Conservation (phyloP, 805 yeast genomes). For the Aciculoconidium aculeatum region DNA sequence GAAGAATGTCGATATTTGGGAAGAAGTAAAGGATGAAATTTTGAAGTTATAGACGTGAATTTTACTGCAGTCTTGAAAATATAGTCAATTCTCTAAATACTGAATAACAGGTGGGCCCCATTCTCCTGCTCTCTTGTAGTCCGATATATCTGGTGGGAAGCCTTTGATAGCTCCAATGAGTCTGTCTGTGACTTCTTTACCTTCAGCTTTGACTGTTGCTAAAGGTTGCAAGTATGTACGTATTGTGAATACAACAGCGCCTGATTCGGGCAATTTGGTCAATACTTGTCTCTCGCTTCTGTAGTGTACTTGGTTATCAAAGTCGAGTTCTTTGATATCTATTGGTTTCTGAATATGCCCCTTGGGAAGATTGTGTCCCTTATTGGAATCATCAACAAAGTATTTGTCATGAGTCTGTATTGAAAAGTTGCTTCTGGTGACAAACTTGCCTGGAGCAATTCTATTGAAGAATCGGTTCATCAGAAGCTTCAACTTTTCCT, state of each 20-base stretch:
- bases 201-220: constrained; percentile 25
- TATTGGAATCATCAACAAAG: constrained; percentile 35
- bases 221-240: constrained; percentile 36
- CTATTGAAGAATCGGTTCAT: constrained; percentile 38
- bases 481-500: constrained; percentile 30
- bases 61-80: not conserved
- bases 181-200: constrained; percentile 38
- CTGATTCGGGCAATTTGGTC: constrained; percentile 32
- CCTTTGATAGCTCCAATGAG: constrained; percentile 60
- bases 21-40: constrained; percentile 47
- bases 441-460: constrained; percentile 31
- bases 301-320: constrained; percentile 33
- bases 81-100: constrained; percentile 5
- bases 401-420: constrained; percentile 30
- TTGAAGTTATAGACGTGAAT: constrained; percentile 13
- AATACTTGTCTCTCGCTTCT: constrained; percentile 39
- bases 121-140: constrained; percentile 55
- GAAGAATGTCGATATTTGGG: constrained; percentile 63
- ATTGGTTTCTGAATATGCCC: constrained; percentile 20
- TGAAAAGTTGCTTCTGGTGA: constrained; percentile 36
- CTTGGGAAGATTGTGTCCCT: constrained; percentile 30
- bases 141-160: constrained; percentile 51
- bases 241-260: constrained; percentile 37
- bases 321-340: constrained; percentile 28
- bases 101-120: constrained; percentile 63